Evolutionary conservation across 129 eudicot genomes (phyloP).

Genomic region (Pittosporum tobira): DNA sequence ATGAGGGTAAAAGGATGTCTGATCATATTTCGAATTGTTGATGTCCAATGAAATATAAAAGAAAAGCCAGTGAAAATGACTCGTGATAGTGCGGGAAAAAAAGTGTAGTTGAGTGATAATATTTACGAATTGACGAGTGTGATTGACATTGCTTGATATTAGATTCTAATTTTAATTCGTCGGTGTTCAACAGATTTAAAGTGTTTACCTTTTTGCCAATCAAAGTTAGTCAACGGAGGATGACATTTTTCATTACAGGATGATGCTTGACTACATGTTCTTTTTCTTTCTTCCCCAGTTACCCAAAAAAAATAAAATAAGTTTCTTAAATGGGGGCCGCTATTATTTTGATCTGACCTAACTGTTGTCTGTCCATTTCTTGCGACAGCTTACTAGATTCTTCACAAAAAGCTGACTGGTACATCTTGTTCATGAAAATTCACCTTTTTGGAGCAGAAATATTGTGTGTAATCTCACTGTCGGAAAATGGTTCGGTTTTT

Average conservation of each 20-base stretch:
- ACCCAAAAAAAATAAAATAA: constrained; percentile 14
- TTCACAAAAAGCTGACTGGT: constrained; percentile 93
- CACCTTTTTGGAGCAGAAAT: constrained; percentile 99
- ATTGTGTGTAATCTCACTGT: constrained; percentile 98
- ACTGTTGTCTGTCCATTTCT: constrained; percentile 48
- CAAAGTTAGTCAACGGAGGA: too few species aligned
- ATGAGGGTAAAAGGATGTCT: too few species aligned
- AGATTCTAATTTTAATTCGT: too few species aligned
- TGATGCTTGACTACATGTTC: neutral
- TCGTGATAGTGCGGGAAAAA: too few species aligned
- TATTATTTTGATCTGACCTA: constrained; percentile 43
- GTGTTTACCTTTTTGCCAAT: too few species aligned
- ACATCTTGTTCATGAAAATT: constrained; percentile 94
- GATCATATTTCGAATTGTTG: too few species aligned
- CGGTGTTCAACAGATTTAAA: too few species aligned
- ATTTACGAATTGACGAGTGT: too few species aligned
- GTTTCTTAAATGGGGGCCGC: constrained; percentile 22
- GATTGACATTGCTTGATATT: neutral
- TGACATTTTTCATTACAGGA: too few species aligned
- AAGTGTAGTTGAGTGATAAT: too few species aligned
- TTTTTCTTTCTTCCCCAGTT: constrained; percentile 19
- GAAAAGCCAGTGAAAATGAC: too few species aligned
- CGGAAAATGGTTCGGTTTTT: constrained; percentile 98
- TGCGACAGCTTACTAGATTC: constrained; percentile 62
- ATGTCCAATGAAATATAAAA: neutral